A percentile compares a stretch with the other conserved stretches of the same genome.
phyloP scores from a whole-genome alignment of 73 alveolate genomes.

The Urostyla sp. region DNA sequence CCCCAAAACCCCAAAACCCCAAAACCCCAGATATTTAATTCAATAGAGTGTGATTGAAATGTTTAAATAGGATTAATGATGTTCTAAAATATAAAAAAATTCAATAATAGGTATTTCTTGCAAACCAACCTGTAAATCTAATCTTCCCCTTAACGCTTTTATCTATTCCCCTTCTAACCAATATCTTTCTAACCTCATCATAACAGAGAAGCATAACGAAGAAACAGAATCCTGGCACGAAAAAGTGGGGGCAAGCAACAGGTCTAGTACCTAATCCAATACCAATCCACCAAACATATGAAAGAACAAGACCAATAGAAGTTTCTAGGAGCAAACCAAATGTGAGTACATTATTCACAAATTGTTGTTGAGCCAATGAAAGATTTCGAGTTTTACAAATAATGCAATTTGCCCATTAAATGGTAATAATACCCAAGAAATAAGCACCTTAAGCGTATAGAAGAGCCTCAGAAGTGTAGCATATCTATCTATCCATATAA shows the following conservation, averaged over 20 bases:
- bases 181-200: slow-evolving; percentile 68
- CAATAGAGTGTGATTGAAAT: no score
- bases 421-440: slow-evolving; percentile 78
- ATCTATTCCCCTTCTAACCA: slow-evolving; percentile 49
- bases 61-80: no score
- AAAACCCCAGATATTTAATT: no score
- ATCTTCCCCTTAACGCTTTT: slow-evolving; percentile 17
- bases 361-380: slow-evolving; percentile 47
- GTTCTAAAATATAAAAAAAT: no score
- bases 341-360: slow-evolving; percentile 27
- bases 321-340: slow-evolving; percentile 43
- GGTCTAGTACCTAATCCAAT: slow-evolving; percentile 61
- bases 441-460: slow-evolving; percentile 91
- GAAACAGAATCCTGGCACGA: slow-evolving; percentile 62
- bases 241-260: slow-evolving; percentile 58
- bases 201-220: slow-evolving; percentile 49
- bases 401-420: slow-evolving; percentile 80
- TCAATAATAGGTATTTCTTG: slow-evolving; percentile 53
- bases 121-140: slow-evolving; percentile 51
- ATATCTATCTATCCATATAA: slow-evolving; percentile 42
- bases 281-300: slow-evolving; percentile 46
- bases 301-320: slow-evolving; percentile 15
- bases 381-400: slow-evolving; percentile 81
- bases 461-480: slow-evolving; percentile 94
- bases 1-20: no score